phyloP scores from a whole-genome alignment of 371 early-diverging fungal genomes.

The Zychaea mexicana region DNA sequence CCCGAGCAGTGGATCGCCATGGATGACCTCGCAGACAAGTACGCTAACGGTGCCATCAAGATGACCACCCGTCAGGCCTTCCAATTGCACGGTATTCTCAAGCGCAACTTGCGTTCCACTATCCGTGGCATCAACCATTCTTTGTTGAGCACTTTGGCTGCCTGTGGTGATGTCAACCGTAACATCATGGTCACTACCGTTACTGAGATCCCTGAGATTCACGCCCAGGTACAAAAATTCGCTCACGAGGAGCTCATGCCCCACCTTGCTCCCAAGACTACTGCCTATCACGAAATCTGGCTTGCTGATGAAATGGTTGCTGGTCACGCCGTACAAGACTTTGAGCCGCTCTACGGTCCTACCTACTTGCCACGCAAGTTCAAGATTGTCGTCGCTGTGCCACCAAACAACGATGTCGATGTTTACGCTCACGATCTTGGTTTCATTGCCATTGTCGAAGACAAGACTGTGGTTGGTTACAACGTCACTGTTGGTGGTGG shows the following conservation, averaged over 20 bases:
- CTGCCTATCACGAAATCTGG: conserved; percentile 96
- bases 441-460: conserved; percentile 84
- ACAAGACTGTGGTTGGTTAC: conserved; percentile 80
- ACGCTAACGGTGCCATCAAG: conserved; percentile 89
- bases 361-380: conserved; percentile 94
- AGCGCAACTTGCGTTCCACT: conserved; percentile 82
- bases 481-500: conserved; percentile 95
- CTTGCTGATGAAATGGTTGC: conserved; percentile 87
- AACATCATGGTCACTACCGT: conserved; percentile 92
- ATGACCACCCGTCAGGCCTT: conserved; percentile 94
- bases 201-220: conserved; percentile 78
- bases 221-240: conserved; percentile 77
- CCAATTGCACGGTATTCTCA: conserved; percentile 94
- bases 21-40: conserved; percentile 81
- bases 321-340: conserved; percentile 75
- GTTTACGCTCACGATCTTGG: conserved; percentile 94
- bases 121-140: conserved; percentile 89
- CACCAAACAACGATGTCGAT: conserved; percentile 95
- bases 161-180: conserved; percentile 97
- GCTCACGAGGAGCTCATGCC: conserved; percentile 62
- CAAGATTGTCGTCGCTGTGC: conserved; percentile 93
- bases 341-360: conserved; percentile 90
- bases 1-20: conserved; percentile 91
- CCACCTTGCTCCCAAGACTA: conserved; percentile 83
- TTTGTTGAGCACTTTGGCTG: conserved; percentile 90